Conservation (phyloP, 192 early-diverging fungal genomes). For the Piromyces finnis region DNA sequence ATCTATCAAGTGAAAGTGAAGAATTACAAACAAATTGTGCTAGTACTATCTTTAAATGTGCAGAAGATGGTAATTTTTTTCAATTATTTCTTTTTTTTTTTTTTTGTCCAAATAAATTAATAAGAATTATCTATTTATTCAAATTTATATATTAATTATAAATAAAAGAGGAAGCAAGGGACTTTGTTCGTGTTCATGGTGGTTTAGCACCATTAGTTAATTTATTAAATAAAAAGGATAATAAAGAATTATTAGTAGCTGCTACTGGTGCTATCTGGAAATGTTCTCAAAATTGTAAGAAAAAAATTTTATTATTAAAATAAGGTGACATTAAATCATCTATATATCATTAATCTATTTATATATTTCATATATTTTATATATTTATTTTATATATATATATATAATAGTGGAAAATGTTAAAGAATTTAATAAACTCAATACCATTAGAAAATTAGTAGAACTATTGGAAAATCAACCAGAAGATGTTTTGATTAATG, state of each 20-base stretch:
- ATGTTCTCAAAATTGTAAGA: constrained; percentile 36
- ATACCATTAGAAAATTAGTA: constrained; percentile 46
- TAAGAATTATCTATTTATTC: too few relatives aligned
- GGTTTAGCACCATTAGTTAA: constrained; percentile 31
- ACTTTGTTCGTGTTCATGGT: constrained; percentile 26
- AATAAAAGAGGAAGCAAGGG: constrained; percentile 28
- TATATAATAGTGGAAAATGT: constrained; percentile 49
- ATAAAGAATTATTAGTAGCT: constrained; percentile 43
- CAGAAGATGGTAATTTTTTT: constrained; percentile 40
- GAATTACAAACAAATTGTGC: constrained; percentile 42
- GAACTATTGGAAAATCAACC: constrained; percentile 46
- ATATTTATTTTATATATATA: too few relatives aligned
- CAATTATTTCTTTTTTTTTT: constrained; percentile 10
- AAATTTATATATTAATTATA: too few relatives aligned
- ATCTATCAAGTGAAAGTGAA: constrained; percentile 34
- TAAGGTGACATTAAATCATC: too few relatives aligned
- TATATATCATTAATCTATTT: too few relatives aligned
- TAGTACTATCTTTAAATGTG: constrained; percentile 46
- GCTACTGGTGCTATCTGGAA: constrained; percentile 51
- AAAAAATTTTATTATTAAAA: not conserved
- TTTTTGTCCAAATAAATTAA: not conserved
- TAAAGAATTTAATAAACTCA: constrained; percentile 36
- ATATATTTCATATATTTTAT: too few relatives aligned
- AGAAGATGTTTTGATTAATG: constrained; percentile 47
- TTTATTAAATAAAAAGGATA: constrained; percentile 31